These are phyloP conservation scores for Aspergillus pseudoglaucus DNA, from an alignment of 2,329 filamentous ascomycete species.

Conservation along the genomic window DNA sequence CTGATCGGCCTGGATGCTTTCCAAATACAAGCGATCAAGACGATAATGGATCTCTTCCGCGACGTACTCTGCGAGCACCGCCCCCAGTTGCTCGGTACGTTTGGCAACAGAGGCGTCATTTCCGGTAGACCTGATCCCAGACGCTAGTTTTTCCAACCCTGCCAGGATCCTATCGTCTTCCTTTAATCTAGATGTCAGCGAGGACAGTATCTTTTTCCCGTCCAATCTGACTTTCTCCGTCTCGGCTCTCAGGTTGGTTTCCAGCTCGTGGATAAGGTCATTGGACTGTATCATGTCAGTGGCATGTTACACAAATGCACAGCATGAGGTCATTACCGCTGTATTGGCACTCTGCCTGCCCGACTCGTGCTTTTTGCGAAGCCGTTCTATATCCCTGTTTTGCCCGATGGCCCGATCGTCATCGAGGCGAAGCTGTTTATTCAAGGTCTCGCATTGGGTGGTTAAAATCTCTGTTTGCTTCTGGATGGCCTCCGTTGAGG, in stretches of 20 bases:
- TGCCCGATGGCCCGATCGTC: slow-evolving; percentile 17
- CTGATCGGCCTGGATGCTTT: slow-evolving; percentile 15
- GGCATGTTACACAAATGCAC: background rate
- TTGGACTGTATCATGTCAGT: slow-evolving; percentile 24
- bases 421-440: slow-evolving; percentile 18
- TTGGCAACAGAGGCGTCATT: slow-evolving; percentile 24
- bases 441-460: slow-evolving; percentile 26
- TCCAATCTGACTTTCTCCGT: slow-evolving; percentile 25
- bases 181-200: slow-evolving; percentile 27
- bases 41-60: slow-evolving; percentile 34
- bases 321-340: slow-evolving; percentile 21
- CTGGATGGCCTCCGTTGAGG: slow-evolving; percentile 30
- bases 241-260: slow-evolving; percentile 22
- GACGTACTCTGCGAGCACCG: slow-evolving; percentile 24
- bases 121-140: slow-evolving; percentile 21
- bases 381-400: slow-evolving; percentile 20
- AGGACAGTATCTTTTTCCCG: slow-evolving; percentile 28
- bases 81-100: slow-evolving; percentile 22
- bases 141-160: slow-evolving; percentile 23
- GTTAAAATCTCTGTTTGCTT: slow-evolving; percentile 28
- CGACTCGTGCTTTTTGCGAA: slow-evolving; percentile 30
- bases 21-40: slow-evolving; percentile 35
- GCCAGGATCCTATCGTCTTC: slow-evolving; percentile 31
- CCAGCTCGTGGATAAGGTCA: slow-evolving; percentile 29
- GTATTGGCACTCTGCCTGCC: slow-evolving; percentile 27